Evolutionary conservation across 2,329 filamentous ascomycete genomes (phyloP), one percentile per base, ranked within the genome.

Genomic region (Kalaharituber pfeilii): DNA sequence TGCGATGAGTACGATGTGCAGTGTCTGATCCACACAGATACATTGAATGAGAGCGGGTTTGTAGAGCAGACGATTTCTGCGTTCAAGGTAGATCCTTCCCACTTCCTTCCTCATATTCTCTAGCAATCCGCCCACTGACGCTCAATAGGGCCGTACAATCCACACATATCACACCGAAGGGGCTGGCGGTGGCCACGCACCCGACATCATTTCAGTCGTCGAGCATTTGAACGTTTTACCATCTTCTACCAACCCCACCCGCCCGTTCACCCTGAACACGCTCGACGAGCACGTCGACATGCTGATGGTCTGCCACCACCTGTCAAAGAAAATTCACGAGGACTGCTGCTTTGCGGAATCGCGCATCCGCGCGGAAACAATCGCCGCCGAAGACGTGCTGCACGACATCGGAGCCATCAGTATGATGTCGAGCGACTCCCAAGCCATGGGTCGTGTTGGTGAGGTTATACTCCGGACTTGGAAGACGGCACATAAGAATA

Each of bases 401-500:
- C 89, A 96, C 67, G 89, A 96, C 64, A 75, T 94, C 1, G 89
- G 89, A 54, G 89, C 89, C 59, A 95, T 96, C 69, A 87, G 82
- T 68, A 96, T 96, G 88, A 94, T 96, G 86, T 86, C 81, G 57
- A 88, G 82, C 0, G 89, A 96, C 70, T 89, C 84, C 0, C 89
- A 96, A 70, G 89, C 89, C 63, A 96, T 96, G 89, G 89, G 89
- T 54, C 83, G 89, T 51, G 94, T 86, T 66, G 89, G 89, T 60
- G 89, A 96, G 71, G 89, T 96, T 53, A 79, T 96, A 57, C 73
- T 93, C 24, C 79, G 89, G 11, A 95, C 89, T 0, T 96, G 89
- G 89, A 88, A 95, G 69, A 96, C 89, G 2, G 89, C 89, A 0
- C 86, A 95, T 70, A 95, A 95, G 77, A 96, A 96, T 68, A 94